phyloP scores from a whole-genome alignment of 768 basidiomycete species.

The Sarcodon sp. region DNA sequence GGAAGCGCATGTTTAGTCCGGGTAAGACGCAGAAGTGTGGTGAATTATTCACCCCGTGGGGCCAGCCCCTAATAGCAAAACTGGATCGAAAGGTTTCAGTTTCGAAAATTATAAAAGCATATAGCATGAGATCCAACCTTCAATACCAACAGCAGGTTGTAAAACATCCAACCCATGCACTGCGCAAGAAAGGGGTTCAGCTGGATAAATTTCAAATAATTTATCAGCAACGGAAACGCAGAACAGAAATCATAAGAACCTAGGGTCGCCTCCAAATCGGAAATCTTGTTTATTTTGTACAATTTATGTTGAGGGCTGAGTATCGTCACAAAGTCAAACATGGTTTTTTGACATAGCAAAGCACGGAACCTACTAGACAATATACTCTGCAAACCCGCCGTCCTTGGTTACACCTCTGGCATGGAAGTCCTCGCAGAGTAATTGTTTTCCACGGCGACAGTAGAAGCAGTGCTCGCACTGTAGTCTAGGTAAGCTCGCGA shows the following conservation, averaged over 20 bases:
- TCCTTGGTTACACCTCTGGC: slow-evolving; percentile 69
- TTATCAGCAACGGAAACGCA: neutral
- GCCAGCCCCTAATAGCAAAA: slow-evolving; percentile 80
- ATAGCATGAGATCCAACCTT: slow-evolving; percentile 13
- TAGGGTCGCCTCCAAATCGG: slow-evolving; percentile 79
- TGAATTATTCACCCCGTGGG: slow-evolving; percentile 37
- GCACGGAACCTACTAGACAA: slow-evolving; percentile 49
- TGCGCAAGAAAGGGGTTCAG: slow-evolving; percentile 87
- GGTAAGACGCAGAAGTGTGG: neutral
- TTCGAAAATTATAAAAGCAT: no score
- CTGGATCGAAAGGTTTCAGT: slow-evolving; percentile 12
- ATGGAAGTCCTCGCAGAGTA: slow-evolving; percentile 79
- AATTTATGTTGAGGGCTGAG: slow-evolving; percentile 57
- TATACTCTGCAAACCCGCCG: slow-evolving; percentile 86
- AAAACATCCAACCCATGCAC: slow-evolving; percentile 89
- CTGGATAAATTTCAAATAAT: neutral
- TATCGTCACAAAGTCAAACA: neutral
- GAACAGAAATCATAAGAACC: slow-evolving; percentile 3
- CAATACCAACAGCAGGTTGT: slow-evolving; percentile 67
- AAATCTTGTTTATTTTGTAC: slow-evolving; percentile 81
- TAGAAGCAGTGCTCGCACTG: slow-evolving; percentile 82
- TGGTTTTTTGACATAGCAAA: neutral
- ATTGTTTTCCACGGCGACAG: slow-evolving; percentile 71
- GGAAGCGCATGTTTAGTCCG: neutral
- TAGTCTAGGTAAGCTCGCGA: neutral